These are phyloP conservation scores for Pseudonitzschia delicatissima DNA, from an alignment of 108 stramenopile species.

Conservation along the genomic window DNA sequence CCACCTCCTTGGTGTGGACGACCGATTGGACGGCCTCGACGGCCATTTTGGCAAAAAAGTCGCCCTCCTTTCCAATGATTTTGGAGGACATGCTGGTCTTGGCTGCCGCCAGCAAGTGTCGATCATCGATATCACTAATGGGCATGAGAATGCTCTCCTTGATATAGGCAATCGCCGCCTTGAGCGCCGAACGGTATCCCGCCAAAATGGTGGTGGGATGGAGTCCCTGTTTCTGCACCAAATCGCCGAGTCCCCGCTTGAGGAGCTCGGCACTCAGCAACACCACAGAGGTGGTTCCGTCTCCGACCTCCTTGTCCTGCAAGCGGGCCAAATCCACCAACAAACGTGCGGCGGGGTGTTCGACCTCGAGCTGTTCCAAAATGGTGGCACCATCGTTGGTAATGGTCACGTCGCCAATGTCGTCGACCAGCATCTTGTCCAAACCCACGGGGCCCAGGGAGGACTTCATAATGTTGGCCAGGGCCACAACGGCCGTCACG, in stretches of 20 bases:
- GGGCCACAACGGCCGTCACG: slow-evolving; percentile 97
- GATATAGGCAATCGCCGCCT: slow-evolving; percentile 94
- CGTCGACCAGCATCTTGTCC: slow-evolving; percentile 99
- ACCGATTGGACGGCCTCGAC: slow-evolving; percentile 96
- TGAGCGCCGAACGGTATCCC: slow-evolving; percentile 95
- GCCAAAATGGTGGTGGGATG: slow-evolving; percentile 98
- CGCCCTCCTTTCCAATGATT: slow-evolving; percentile 92
- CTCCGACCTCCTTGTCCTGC: slow-evolving; percentile 99
- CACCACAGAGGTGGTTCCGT: slow-evolving; percentile 98
- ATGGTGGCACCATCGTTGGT: slow-evolving; percentile 99
- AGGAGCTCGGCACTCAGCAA: slow-evolving; percentile 96
- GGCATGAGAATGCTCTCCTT: slow-evolving; percentile 91
- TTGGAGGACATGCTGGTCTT: slow-evolving; percentile 96
- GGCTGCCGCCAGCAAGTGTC: slow-evolving; percentile 94
- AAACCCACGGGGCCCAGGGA: slow-evolving; percentile 98
- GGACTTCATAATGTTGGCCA: slow-evolving; percentile 99
- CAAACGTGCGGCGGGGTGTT: slow-evolving; percentile 99
- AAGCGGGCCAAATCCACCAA: slow-evolving; percentile 97
- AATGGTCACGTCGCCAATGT: slow-evolving; percentile 98
- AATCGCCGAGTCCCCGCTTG: slow-evolving; percentile 88
- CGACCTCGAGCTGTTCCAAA: slow-evolving; percentile 95
- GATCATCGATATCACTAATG: slow-evolving; percentile 71
- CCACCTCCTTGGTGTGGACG: slow-evolving; percentile 18
- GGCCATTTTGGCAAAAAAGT: slow-evolving; percentile 93
- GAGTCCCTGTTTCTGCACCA: slow-evolving; percentile 87